Evolutionary conservation across 495 filamentous ascomycete species (phyloP).

Genomic region (Aspergillus heteromorphus): DNA sequence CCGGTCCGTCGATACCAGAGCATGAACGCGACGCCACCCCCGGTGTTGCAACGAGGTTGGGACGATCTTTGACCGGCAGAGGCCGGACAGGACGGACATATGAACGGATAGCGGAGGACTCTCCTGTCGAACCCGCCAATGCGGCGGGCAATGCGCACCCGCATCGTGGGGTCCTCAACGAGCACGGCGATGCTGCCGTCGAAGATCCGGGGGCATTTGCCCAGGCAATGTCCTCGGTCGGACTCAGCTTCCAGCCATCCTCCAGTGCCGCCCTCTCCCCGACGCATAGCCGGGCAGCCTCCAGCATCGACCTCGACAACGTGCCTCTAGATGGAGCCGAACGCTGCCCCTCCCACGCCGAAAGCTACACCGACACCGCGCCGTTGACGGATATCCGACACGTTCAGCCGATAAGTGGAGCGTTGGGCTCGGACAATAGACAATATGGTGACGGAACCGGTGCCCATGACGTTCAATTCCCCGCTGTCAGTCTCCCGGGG

Average conservation of each 20-base stretch:
- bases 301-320: constrained; percentile 28
- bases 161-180: constrained; percentile 19
- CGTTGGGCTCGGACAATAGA: constrained; percentile 39
- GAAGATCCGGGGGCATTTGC: constrained; percentile 52
- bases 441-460: constrained; percentile 54
- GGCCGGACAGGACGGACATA: constrained; percentile 37
- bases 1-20: constrained; percentile 51
- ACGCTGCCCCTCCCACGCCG: constrained; percentile 45
- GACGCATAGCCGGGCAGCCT: constrained; percentile 18
- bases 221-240: constrained; percentile 55
- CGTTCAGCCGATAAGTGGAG: constrained; percentile 64
- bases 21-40: constrained; percentile 23
- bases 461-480: constrained; percentile 53
- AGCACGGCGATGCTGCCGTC: constrained; percentile 36
- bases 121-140: constrained; percentile 33
- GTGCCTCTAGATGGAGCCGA: constrained; percentile 36
- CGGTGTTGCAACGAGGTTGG: constrained; percentile 29
- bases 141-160: constrained; percentile 18
- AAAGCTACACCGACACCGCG: constrained; percentile 59
- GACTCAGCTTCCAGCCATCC: constrained; percentile 48
- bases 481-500: constrained; percentile 29
- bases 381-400: constrained; percentile 57
- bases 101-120: constrained; percentile 49
- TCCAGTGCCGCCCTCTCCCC: constrained; percentile 20
- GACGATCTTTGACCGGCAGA: constrained; percentile 33